Base-by-base conservation (phyloP, 805 yeast genomes). In the Tetrapisispora fleetii region DNA sequence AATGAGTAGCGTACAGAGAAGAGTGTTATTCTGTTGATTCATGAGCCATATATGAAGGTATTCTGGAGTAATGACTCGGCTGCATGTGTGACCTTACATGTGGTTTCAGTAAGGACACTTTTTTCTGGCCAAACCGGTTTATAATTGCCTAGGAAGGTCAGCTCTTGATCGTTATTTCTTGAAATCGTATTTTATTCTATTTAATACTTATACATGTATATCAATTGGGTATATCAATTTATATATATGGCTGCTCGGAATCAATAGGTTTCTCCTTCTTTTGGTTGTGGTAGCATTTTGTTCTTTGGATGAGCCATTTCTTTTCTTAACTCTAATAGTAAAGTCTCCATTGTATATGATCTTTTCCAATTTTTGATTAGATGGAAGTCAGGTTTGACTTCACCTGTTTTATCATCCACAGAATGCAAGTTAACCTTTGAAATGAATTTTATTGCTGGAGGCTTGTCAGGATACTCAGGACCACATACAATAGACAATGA, bases 381-480 rank as follows among this genome's bases (percentile, higher is more conserved):
- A 37, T 81, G 81, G 56, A 93, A 81, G 54, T 74, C 73, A 11
- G 74, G 61, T 24, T 75, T 70, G 2, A 85, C 79, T 49, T 65
- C 71, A 40, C 83, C 99, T 60, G 69, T 75, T 40, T 62, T 56
- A 32, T 59, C 71, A 63, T 84, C 83, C n/a, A 93, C 96, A 61
- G 95, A 89, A 0, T 97, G 96, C 49, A 93, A 74, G 64, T 91
- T 93, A 56, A 93, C 79, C 71, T 83, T 85, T 37, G 95, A 83
- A 18, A 84, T 72, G 62, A 93, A 93, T 55, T 71, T 76, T 40
- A 93, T 91, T 38, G 66, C 64, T 16, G 99, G 99, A 3, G 99
- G 96, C 56, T 75, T 65, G 52, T 85, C 93, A 1, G 99, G 99
- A 64, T 93, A 93, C 7, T 75, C 70, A 5, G 78, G 80, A 19